These are phyloP conservation scores for Trichoderma asperellum DNA, from an alignment of 2,329 filamentous ascomycete species.

Conservation along the genomic window DNA sequence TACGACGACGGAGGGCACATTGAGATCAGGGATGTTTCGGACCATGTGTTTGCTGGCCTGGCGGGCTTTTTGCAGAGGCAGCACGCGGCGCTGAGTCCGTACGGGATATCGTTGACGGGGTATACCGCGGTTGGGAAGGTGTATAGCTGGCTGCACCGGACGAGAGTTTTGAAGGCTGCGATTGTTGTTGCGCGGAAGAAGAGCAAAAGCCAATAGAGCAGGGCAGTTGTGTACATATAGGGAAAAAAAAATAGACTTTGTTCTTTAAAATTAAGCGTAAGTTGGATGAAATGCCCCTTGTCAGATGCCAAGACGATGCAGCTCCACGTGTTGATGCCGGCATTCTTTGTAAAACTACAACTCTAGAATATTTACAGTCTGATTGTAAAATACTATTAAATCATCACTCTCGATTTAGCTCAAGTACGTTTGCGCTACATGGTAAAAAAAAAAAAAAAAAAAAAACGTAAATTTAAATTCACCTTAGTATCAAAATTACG, in stretches of 20 bases:
- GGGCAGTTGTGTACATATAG: too few relatives aligned
- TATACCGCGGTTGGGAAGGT: constrained; percentile 44
- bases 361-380: neutral
- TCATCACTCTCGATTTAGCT: neutral
- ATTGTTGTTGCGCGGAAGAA: constrained; percentile 41
- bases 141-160: constrained; percentile 46
- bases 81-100: constrained; percentile 40
- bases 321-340: too few relatives aligned
- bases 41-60: constrained; percentile 56
- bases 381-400: neutral
- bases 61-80: constrained; percentile 48
- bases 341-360: neutral
- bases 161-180: constrained; percentile 42
- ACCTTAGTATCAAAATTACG: neutral
- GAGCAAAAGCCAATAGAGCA: constrained; percentile 4
- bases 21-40: constrained; percentile 54
- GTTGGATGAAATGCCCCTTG: too few relatives aligned
- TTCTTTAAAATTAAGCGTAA: too few relatives aligned
- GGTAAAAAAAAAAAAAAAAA: neutral
- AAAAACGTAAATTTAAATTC: neutral
- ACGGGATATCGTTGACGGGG: constrained; percentile 44
- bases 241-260: too few relatives aligned
- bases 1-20: constrained; percentile 51
- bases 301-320: too few relatives aligned
- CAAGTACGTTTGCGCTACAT: neutral